A percentile compares a stretch with the other conserved stretches of the same genome.
Conservation (phyloP, 2,329 filamentous ascomycete genomes). For the Neopestalotiopsis sp. region DNA sequence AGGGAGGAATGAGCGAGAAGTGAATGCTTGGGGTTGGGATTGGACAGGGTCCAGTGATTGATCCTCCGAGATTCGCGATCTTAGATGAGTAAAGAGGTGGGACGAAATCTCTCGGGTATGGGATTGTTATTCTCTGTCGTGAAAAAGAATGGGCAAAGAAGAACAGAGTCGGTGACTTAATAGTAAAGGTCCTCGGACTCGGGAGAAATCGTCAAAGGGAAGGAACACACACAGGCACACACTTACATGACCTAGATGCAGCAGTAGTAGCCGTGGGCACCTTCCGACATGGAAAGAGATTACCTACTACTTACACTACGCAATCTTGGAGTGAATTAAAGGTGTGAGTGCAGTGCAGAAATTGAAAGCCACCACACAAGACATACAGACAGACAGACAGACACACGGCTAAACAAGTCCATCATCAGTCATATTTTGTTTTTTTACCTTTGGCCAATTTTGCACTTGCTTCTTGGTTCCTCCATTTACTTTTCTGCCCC, state of each 20-base stretch:
- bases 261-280: background rate
- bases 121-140: background rate
- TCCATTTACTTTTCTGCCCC: background rate
- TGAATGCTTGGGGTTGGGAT: background rate
- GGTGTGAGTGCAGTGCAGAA: background rate
- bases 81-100: background rate
- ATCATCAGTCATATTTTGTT: background rate
- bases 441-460: background rate
- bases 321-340: background rate
- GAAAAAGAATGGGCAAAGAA: background rate
- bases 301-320: background rate
- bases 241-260: background rate
- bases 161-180: background rate
- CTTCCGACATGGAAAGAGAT: background rate
- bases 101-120: background rate
- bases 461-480: background rate
- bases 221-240: background rate
- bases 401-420: background rate
- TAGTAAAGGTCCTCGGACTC: constrained; percentile 1
- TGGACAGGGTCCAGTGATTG: constrained; percentile 1
- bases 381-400: background rate
- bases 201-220: background rate
- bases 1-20: background rate
- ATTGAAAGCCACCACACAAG: background rate
- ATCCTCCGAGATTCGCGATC: background rate